Evolutionary conservation across 2,329 filamentous ascomycete species (phyloP), one percentile per base, ranked within the genome.

Genomic region (Zymoseptoria tritici): DNA sequence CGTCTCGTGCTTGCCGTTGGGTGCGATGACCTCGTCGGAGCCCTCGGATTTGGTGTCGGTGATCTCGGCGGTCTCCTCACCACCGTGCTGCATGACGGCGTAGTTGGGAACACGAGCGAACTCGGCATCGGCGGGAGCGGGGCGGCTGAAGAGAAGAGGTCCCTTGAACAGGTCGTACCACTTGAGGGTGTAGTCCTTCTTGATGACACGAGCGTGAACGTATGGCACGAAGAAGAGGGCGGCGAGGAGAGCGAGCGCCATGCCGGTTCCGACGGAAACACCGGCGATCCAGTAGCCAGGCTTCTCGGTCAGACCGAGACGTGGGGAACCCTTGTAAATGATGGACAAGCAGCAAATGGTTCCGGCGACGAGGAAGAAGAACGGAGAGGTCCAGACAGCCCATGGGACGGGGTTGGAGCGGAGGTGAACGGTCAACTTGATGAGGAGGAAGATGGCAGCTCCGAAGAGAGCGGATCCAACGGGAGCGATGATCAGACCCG

Each of bases 71-170:
- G 78, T 69, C 2, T 80, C 76, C 1, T 83, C 81, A 0, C 82
- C 74, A 0, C 83, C 81, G 2, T 90, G 78, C 73, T 92, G 88
- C 24, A 92, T 77, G 49, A 92, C 88, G 52, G 87, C 86, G 71
- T 92, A 93, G 79, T 92, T 81, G 72, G 88, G 89, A 9, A 92
- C 84, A 3, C 75, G 74, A 66, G 84, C 83, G 19, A 71, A 64
- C 57, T 85, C 81, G 49, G 79, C 78, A 54, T 82, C 80, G 1
- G 76, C 74, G 20, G 81, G 80, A 20, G 79, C 73, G 0, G 82
- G 79, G 54, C 88, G 88, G 46, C 75, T 79, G 78, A 69, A 71
- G 20, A 78, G 69, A 4, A 75, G 63, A 22, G 74, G 74, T 4
- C 73, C 74, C 22, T 68, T 46, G 56, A 71, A 60, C 42, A 76